Evolutionary conservation across 768 basidiomycete genomes (phyloP).

Genomic region (Hericium alpestre): DNA sequence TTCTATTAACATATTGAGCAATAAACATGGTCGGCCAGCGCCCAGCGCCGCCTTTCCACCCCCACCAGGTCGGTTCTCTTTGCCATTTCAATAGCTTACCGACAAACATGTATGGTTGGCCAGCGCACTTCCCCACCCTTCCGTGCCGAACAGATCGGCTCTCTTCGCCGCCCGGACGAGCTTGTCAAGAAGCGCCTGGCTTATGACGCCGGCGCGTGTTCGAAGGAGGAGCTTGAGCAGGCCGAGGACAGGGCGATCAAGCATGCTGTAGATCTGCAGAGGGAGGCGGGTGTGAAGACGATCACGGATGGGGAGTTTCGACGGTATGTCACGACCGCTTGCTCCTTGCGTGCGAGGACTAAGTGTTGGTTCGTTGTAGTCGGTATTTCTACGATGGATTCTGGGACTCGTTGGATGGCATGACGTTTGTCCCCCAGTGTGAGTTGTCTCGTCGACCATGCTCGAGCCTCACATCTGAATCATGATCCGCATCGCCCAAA

Average conservation of each 20-base stretch:
- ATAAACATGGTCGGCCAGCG: too few relatives aligned
- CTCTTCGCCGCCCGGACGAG: not conserved
- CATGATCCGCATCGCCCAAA: not conserved
- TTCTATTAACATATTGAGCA: too few relatives aligned
- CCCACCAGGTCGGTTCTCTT: too few relatives aligned
- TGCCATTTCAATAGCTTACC: too few relatives aligned
- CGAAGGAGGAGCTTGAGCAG: not conserved
- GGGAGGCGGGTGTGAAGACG: not conserved
- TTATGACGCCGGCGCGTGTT: not conserved
- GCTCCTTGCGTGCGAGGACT: not conserved
- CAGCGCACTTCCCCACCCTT: not conserved
- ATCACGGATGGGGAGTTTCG: not conserved
- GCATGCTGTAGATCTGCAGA: not conserved
- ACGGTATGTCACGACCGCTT: not conserved
- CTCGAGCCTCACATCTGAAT: not conserved
- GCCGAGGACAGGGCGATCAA: not conserved
- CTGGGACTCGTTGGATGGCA: not conserved
- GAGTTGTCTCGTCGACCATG: not conserved
- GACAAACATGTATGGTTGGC: too few relatives aligned
- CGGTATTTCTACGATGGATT: not conserved
- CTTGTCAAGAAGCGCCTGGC: not conserved
- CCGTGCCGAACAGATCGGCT: not conserved
- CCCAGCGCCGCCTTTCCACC: too few relatives aligned
- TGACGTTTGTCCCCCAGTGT: not conserved
- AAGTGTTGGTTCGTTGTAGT: not conserved